These are phyloP conservation scores for Haberlea rhodopensis DNA, from an alignment of 257 asterid genomes.

Conservation along the genomic window DNA sequence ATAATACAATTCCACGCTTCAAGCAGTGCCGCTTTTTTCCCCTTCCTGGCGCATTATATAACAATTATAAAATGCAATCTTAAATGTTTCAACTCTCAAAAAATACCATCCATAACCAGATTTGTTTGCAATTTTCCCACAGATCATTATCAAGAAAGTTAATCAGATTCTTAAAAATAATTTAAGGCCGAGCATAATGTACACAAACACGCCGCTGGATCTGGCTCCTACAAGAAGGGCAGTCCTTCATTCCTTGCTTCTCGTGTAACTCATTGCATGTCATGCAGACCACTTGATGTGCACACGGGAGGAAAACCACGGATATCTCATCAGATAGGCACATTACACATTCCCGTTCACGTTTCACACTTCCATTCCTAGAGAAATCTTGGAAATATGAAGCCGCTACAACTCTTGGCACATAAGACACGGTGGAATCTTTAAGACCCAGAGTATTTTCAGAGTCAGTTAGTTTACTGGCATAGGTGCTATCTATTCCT, in stretches of 20 bases:
- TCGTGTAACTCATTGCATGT: constrained; percentile 87
- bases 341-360: constrained; percentile 95
- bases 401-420: constrained; percentile 35
- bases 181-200: constrained; percentile 53
- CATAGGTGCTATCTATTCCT: constrained; percentile 72
- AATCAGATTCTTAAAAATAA: constrained; percentile 19
- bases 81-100: constrained; percentile 28
- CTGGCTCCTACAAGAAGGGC: constrained; percentile 93
- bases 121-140: constrained; percentile 38
- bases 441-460: constrained; percentile 29
- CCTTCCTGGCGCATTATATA: background rate
- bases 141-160: constrained; percentile 41
- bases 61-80: constrained; percentile 11
- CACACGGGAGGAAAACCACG: constrained; percentile 90
- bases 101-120: constrained; percentile 34
- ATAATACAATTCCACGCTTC: constrained; percentile 39
- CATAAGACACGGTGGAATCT: constrained; percentile 38
- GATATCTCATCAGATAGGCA: constrained; percentile 95
- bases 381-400: constrained; percentile 32
- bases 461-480: constrained; percentile 45
- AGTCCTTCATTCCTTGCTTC: constrained; percentile 96
- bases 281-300: constrained; percentile 85
- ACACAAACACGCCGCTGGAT: constrained; percentile 79
- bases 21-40: constrained; percentile 21
- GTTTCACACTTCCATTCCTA: constrained; percentile 55